These are phyloP conservation scores for Kockiozyma suomiensis DNA, from an alignment of 805 yeast genomes.

Conservation along the genomic window DNA sequence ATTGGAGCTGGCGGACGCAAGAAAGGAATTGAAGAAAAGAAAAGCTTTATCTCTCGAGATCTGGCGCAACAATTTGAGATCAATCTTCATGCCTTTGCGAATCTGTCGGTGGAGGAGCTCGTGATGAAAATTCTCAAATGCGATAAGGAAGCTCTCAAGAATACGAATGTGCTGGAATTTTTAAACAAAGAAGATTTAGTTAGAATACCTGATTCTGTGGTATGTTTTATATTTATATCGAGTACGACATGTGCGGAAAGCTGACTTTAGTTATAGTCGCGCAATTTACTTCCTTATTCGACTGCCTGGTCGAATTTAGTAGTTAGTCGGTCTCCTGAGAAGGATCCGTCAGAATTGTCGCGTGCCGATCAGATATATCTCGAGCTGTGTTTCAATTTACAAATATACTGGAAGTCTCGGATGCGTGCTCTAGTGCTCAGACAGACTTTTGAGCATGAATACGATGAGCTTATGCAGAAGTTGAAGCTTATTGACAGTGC, in stretches of 20 bases:
- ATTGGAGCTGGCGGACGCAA: conserved; percentile 46
- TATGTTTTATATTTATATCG: conserved; percentile 17
- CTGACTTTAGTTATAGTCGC: conserved; percentile 42
- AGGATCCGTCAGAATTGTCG: conserved; percentile 74
- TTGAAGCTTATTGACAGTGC: conserved; percentile 74
- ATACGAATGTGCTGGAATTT: conserved; percentile 79
- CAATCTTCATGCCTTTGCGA: conserved; percentile 77
- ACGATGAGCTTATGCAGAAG: conserved; percentile 67
- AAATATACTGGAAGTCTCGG: conserved; percentile 89
- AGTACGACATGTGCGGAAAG: neutral
- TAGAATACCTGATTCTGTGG: conserved; percentile 69
- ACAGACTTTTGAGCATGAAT: conserved; percentile 75
- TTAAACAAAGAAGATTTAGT: conserved; percentile 72
- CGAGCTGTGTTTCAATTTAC: conserved; percentile 79
- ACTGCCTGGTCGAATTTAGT: conserved; percentile 62
- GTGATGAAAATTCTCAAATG: conserved; percentile 75
- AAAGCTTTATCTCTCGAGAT: conserved; percentile 77
- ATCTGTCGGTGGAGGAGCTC: conserved; percentile 62
- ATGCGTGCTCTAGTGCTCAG: conserved; percentile 77
- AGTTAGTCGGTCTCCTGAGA: conserved; percentile 53
- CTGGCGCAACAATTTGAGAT: conserved; percentile 94
- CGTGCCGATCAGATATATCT: conserved; percentile 84
- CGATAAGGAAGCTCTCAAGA: conserved; percentile 68
- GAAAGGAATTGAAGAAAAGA: conserved; percentile 55
- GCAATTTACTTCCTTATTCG: conserved; percentile 78